Evolutionary conservation across 306 rosid species (phyloP), one percentile per base, ranked within the genome.

Genomic region (Lathyrus tuberosus): DNA sequence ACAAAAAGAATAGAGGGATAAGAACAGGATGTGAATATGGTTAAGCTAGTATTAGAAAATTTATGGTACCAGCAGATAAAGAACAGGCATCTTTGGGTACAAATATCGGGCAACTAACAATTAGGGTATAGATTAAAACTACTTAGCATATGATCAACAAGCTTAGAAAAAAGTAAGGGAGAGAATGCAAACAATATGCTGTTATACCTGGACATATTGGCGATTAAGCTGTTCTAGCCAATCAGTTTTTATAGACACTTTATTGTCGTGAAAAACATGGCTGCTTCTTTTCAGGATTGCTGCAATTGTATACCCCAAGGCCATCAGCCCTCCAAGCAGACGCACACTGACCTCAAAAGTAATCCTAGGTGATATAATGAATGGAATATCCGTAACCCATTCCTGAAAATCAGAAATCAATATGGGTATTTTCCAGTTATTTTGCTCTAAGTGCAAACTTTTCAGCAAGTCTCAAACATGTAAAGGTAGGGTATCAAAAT

Each of bases 251-350:
- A 94, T 79, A 33, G 83, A 81, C 71, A 94, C 91, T 82, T 77
- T 91, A 62, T 94, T 96, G 53, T 94, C 88, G 17, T 57, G 33
- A 67, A 94, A 94, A 63, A 87, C 74, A 79, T 91, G 99, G 66
- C 99, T 94, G 80, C 88, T 87, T 82, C 99, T 82, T 89, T 94
- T 94, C 73, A 94, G 84, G 82, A 94, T 94, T 83, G 87, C 65
- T 13, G 97, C 99, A 79, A 94, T 94, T 37, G 99, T 94, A 72
- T 94, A 94, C 20, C 99, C 99, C 80, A 94, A 84, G 71, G 99
- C 99, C 99, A 94, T 94, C 78, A 94, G 83, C 69, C 99, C 99
- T 77, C 99, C 99, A 58, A 94, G 97, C 80, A 94, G 99, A 66
- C 99, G 99, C 73, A 91, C 99, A 0, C 96, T 94, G 75, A 94